Percentiles rank a stretch among this genome's conserved stretches.
Evolutionary conservation across 1,284 basidiomycete species (phyloP).

Genomic region (Amylostereum areolatum): DNA sequence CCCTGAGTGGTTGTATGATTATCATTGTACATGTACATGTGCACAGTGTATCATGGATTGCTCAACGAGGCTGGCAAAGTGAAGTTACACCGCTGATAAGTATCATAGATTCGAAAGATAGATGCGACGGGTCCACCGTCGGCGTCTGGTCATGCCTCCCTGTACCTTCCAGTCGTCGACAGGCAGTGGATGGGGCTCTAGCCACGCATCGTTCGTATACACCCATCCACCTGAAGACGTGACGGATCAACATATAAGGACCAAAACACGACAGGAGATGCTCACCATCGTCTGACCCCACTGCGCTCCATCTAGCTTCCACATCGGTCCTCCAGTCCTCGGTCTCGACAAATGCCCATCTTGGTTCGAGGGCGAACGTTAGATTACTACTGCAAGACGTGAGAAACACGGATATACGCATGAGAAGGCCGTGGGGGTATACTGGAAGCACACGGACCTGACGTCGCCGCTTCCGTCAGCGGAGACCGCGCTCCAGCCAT

Average conservation of each 20-base stretch:
- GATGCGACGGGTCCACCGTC: conserved; percentile 61
- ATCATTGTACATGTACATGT: no score
- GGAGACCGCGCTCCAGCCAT: conserved; percentile 62
- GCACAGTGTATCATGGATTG: no score
- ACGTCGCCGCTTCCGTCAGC: conserved; percentile 42
- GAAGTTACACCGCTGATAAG: no score
- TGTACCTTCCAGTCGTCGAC: conserved; percentile 34
- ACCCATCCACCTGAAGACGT: conserved; percentile 60
- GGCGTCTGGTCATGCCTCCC: conserved; percentile 52
- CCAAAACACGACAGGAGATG: conserved; percentile 2
- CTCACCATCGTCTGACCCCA: conserved; percentile 42
- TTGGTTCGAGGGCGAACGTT: conserved; percentile 62
- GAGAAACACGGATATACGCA: conserved; percentile 7
- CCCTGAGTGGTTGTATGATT: no score
- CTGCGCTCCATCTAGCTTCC: conserved; percentile 46
- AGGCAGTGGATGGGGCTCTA: conserved; percentile 36
- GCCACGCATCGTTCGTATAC: conserved; percentile 71
- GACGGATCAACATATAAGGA: conserved; percentile 3
- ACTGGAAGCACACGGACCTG: conserved; percentile 43
- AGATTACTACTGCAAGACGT: conserved; percentile 56
- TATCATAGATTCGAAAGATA: conserved; percentile 23
- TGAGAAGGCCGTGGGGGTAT: neutral
- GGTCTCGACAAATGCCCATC: conserved; percentile 67
- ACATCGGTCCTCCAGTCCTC: conserved; percentile 72
- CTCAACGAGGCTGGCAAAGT: no score